Evolutionary conservation across 2,329 filamentous ascomycete genomes (phyloP).

Genomic region (Fusarium luffae): DNA sequence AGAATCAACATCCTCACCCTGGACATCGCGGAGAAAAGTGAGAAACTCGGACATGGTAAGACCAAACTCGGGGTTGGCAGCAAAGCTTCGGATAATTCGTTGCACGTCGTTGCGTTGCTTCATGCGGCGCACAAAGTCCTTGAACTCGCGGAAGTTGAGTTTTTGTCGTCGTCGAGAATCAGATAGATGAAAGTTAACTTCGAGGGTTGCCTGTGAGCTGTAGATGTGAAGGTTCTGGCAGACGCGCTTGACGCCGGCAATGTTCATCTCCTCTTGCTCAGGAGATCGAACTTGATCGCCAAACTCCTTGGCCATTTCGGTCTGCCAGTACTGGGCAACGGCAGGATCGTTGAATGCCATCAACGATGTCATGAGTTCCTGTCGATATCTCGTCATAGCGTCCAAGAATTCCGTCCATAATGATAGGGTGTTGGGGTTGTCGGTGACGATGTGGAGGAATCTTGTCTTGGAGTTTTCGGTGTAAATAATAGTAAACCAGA

Average conservation of each 20-base stretch:
- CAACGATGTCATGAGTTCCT: conserved; percentile 89
- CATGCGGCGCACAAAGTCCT: conserved; percentile 83
- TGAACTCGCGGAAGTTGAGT: conserved; percentile 84
- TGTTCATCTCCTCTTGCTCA: conserved; percentile 78
- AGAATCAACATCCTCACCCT: conserved; percentile 79
- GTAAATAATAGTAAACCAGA: conserved; percentile 93
- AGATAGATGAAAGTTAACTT: conserved; percentile 77
- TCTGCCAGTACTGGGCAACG: conserved; percentile 85
- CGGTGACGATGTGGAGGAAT: conserved; percentile 87
- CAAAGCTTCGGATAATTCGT: conserved; percentile 73
- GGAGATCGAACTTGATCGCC: conserved; percentile 61
- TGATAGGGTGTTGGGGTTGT: conserved; percentile 75
- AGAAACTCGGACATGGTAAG: conserved; percentile 81
- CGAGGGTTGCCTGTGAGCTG: conserved; percentile 79
- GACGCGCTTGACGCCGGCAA: conserved; percentile 81
- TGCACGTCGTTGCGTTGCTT: conserved; percentile 86
- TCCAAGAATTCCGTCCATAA: conserved; percentile 89
- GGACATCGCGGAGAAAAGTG: conserved; percentile 76
- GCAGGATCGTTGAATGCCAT: conserved; percentile 87
- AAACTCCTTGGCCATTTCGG: conserved; percentile 79
- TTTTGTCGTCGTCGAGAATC: conserved; percentile 72
- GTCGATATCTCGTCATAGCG: conserved; percentile 84
- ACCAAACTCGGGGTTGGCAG: conserved; percentile 68
- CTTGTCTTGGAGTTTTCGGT: conserved; percentile 85
- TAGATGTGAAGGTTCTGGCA: conserved; percentile 95